phyloP scores from a whole-genome alignment of 106 monocot species.

The Platanthera zijinensis region DNA sequence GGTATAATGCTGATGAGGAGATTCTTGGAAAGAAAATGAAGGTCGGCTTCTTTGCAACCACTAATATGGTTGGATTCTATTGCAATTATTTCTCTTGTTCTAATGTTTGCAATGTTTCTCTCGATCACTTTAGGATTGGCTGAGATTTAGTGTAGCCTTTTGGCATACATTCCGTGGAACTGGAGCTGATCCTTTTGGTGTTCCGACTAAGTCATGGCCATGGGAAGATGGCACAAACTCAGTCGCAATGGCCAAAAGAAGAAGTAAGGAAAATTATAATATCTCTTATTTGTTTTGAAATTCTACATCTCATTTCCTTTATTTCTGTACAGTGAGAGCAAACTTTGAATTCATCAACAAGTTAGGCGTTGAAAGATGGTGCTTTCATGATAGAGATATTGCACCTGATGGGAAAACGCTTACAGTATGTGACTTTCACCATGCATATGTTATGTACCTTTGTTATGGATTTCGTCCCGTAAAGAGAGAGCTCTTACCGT shows the following conservation, averaged over 20 bases:
- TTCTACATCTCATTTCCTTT: background rate
- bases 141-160: slow-evolving; percentile 97
- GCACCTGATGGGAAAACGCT: slow-evolving; percentile 95
- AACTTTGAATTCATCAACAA: slow-evolving; percentile 94
- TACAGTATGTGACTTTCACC: slow-evolving; percentile 23
- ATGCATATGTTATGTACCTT: background rate
- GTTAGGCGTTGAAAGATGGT: slow-evolving; percentile 90
- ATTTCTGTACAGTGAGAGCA: slow-evolving; percentile 57
- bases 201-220: slow-evolving; percentile 86
- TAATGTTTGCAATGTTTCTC: background rate
- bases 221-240: slow-evolving; percentile 99
- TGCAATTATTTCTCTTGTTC: background rate
- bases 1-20: slow-evolving; percentile 89
- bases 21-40: slow-evolving; percentile 99
- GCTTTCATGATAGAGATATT: slow-evolving; percentile 98
- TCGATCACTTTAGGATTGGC: slow-evolving; percentile 59
- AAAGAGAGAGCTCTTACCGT: too few relatives aligned
- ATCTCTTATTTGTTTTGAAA: background rate
- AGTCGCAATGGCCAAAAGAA: slow-evolving; percentile 84
- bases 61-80: background rate
- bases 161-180: slow-evolving; percentile 98
- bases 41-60: slow-evolving; percentile 20
- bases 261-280: slow-evolving; percentile 49
- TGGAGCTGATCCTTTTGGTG: slow-evolving; percentile 91
- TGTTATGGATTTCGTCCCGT: too few relatives aligned